Base-by-base conservation (phyloP, 139 green algal species). In the Chlorella sp. region DNA sequence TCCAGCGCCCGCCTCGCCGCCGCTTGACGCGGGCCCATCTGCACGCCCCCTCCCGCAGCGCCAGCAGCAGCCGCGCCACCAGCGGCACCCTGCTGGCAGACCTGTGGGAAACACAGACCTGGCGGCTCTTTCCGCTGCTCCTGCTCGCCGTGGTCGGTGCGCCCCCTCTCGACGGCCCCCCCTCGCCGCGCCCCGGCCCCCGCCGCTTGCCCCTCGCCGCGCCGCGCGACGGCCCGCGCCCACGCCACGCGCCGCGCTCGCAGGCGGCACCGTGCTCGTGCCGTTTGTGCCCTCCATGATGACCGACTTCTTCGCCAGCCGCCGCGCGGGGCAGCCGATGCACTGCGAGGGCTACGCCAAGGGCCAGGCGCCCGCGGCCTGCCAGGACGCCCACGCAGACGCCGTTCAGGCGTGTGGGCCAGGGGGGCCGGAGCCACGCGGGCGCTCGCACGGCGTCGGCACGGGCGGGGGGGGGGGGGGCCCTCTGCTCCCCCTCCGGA, bases 271-370 rank as follows among this genome's bases (percentile, higher is more conserved):
- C 17, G 67, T 85, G 1, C 48, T 94, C 48, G 60, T 87, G 17
- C 91, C 91, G 3, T 38, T 91, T 9, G 77, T 91, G 25, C 89
- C 91, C 3, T 87, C 80, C 19, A 59, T 95, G 0, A 72, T 91
- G 35, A 95, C 91, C 25, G 87, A 97, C 68, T 92, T 88, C 55
- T 95, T 96, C 64, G 90, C 91, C 1, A 88, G 81, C 21, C 63
- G 82, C 1, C 59, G 70, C 12, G 81, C 86, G 31, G 85, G 89
- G 5, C 27, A 84, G 11, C 38, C 56, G 23, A 76, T 95, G 14
- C 76, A 93, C 55, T 96, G 92, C 73, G 81, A 93, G 55, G 74
- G 33, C 56, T n/a, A n/a, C n/a, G n/a, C n/a, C n/a, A n/a, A n/a
- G n/a, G n/a, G n/a, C n/a, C n/a, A n/a, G n/a, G n/a, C n/a, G n/a